Percentiles rank a stretch among this genome's conserved stretches.
phyloP scores from a whole-genome alignment of 176 grass and related monocot species.

The Juncus inflexus region DNA sequence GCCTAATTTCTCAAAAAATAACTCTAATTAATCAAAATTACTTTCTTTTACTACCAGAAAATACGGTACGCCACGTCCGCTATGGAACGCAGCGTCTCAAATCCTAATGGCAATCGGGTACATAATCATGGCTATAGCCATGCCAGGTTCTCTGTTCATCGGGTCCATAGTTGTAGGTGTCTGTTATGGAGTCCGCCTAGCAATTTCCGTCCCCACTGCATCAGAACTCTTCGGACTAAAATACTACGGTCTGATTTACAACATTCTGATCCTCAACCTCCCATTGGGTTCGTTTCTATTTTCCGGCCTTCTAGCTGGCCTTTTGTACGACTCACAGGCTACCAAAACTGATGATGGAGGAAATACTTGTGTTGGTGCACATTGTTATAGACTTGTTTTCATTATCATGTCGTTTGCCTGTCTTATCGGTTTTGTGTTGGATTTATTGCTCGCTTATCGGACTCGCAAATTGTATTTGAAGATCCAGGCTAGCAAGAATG shows the following conservation, averaged over 20 bases:
- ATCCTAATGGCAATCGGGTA: conserved; percentile 76
- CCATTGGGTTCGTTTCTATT: conserved; percentile 95
- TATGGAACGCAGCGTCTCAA: conserved; percentile 92
- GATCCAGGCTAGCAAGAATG: conserved; percentile 70
- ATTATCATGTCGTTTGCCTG: conserved; percentile 66
- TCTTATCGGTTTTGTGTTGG: conserved; percentile 63
- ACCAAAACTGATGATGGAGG: conserved; percentile 57
- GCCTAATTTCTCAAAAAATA: neutral
- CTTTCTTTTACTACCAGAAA: conserved; percentile 39
- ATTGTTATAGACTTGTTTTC: conserved; percentile 89
- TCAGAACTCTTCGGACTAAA: conserved; percentile 93
- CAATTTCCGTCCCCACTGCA: conserved; percentile 75
- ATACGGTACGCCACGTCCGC: conserved; percentile 52
- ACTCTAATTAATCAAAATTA: neutral
- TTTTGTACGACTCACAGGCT: conserved; percentile 87
- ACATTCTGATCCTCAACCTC: conserved; percentile 95
- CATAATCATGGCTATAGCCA: conserved; percentile 59
- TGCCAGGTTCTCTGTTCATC: conserved; percentile 83
- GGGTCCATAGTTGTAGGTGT: conserved; percentile 73
- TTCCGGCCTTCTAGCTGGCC: conserved; percentile 83
- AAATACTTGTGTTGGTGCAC: conserved; percentile 81
- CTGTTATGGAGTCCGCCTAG: conserved; percentile 86
- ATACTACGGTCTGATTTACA: conserved; percentile 99
- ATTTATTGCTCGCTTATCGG: conserved; percentile 55
- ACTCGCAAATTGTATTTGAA: conserved; percentile 68